A percentile compares a stretch with the other conserved stretches of the same genome.
These are phyloP conservation scores for Serendipita sp. DNA, from an alignment of 1,284 basidiomycete genomes.

Conservation along the genomic window DNA sequence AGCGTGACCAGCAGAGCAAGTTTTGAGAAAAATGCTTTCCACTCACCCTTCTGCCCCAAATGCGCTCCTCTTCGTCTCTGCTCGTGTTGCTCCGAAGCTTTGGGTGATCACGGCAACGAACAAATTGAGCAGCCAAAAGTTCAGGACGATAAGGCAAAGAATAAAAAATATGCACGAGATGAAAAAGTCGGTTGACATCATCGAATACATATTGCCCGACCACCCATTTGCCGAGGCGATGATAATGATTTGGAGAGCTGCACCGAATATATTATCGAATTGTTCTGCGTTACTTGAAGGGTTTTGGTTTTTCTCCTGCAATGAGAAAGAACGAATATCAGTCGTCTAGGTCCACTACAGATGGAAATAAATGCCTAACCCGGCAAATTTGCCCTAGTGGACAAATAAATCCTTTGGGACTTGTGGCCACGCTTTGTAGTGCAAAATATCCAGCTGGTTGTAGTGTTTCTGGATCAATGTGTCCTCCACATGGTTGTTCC, in stretches of 20 bases:
- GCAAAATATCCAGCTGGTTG: slow-evolving; percentile 33
- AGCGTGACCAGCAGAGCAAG: slow-evolving; percentile 4
- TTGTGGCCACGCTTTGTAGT: slow-evolving; percentile 22
- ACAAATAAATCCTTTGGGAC: slow-evolving; percentile 65
- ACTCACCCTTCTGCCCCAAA: slow-evolving; percentile 69
- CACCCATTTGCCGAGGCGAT: slow-evolving; percentile 73
- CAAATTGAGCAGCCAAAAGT: slow-evolving; percentile 89
- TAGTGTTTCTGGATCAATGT: slow-evolving; percentile 46
- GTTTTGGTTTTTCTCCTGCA: slow-evolving; percentile 46
- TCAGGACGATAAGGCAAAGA: slow-evolving; percentile 66
- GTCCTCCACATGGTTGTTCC: slow-evolving; percentile 63
- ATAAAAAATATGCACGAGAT: slow-evolving; percentile 83
- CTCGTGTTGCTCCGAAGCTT: slow-evolving; percentile 81
- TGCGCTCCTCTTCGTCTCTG: slow-evolving; percentile 82
- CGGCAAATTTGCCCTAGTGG: slow-evolving; percentile 67
- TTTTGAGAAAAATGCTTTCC: background rate
- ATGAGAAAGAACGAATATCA: slow-evolving; percentile 6
- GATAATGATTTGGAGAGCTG: slow-evolving; percentile 75
- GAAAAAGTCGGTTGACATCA: slow-evolving; percentile 88
- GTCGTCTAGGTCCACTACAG: background rate
- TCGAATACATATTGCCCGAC: slow-evolving; percentile 74
- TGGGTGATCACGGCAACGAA: slow-evolving; percentile 96
- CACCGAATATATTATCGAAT: slow-evolving; percentile 82
- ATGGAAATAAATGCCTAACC: slow-evolving; percentile 26
- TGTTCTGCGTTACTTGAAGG: slow-evolving; percentile 58